A percentile compares a stretch with the other conserved stretches of the same genome.
phyloP scores from a whole-genome alignment of 768 basidiomycete genomes.

The Calocera cornea region DNA sequence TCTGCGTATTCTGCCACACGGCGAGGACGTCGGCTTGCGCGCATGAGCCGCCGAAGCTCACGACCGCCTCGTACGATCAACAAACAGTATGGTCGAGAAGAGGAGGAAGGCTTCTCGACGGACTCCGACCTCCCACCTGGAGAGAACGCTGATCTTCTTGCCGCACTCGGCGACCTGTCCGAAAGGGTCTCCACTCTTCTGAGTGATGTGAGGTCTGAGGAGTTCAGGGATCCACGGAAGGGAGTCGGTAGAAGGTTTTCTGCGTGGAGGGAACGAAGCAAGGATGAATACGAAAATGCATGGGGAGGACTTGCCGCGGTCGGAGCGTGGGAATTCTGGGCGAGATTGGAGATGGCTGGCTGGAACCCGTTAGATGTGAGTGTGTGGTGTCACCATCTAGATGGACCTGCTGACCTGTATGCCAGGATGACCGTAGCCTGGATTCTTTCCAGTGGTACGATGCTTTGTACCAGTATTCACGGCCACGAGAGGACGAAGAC shows the following conservation, averaged over 20 bases:
- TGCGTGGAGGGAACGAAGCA: constrained; percentile 61
- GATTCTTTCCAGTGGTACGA: constrained; percentile 78
- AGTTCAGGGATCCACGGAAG: constrained; percentile 65
- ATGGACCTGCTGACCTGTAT: not conserved
- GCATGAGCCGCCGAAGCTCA: constrained; percentile 40
- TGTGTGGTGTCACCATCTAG: constrained; percentile 8
- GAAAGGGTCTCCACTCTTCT: constrained; percentile 45
- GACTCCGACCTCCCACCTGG: constrained; percentile 56
- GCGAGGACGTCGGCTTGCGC: constrained; percentile 45
- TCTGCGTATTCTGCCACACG: constrained; percentile 33
- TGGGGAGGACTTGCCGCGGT: constrained; percentile 82
- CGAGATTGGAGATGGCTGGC: constrained; percentile 67
- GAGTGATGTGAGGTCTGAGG: constrained; percentile 68
- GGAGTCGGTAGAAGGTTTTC: constrained; percentile 53
- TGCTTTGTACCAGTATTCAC: constrained; percentile 64
- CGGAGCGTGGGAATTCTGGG: constrained; percentile 90
- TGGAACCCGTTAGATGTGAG: constrained; percentile 79
- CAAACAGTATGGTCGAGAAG: constrained; percentile 16
- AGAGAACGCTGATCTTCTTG: constrained; percentile 55
- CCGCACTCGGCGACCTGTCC: constrained; percentile 44
- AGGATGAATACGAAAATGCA: constrained; percentile 72
- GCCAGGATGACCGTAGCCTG: constrained; percentile 36
- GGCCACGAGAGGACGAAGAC: constrained; percentile 26
- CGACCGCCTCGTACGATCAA: constrained; percentile 26
- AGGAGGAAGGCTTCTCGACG: constrained; percentile 77